Evolutionary conservation across 495 filamentous ascomycete genomes (phyloP).

Genomic region (Lepraria neglecta): DNA sequence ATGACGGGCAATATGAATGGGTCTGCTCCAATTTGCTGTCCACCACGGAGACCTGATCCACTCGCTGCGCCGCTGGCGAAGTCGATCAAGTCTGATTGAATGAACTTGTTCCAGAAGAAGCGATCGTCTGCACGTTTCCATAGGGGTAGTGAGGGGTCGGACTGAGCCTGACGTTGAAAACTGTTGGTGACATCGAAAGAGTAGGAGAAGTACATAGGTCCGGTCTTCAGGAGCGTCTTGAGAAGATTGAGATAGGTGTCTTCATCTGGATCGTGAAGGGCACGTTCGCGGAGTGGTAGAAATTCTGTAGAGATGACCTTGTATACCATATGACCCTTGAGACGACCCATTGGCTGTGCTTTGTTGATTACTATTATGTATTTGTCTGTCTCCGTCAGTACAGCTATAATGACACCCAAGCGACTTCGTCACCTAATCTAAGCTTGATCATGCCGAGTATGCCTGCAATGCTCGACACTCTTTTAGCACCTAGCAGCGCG

Average conservation of each 20-base stretch:
- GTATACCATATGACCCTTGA: slow-evolving; percentile 92
- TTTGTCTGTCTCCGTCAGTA: slow-evolving; percentile 59
- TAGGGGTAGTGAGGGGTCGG: slow-evolving; percentile 60
- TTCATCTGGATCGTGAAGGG: slow-evolving; percentile 86
- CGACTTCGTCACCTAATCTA: slow-evolving; percentile 62
- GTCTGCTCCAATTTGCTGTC: slow-evolving; percentile 69
- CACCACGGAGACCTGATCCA: slow-evolving; percentile 43
- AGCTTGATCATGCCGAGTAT: slow-evolving; percentile 88
- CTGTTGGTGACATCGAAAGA: slow-evolving; percentile 89
- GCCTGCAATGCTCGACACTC: slow-evolving; percentile 87
- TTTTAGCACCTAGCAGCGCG: slow-evolving; percentile 63
- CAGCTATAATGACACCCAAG: neutral
- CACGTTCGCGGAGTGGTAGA: slow-evolving; percentile 85
- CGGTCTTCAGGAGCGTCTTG: slow-evolving; percentile 67
- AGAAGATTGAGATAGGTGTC: slow-evolving; percentile 79
- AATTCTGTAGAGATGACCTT: slow-evolving; percentile 87
- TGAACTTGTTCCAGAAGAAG: slow-evolving; percentile 96
- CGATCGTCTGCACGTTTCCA: slow-evolving; percentile 93
- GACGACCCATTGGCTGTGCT: slow-evolving; percentile 77
- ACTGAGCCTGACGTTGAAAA: slow-evolving; percentile 83
- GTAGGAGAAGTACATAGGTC: slow-evolving; percentile 98
- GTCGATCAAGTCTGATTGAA: slow-evolving; percentile 86
- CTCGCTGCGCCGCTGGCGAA: slow-evolving; percentile 51
- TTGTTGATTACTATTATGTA: slow-evolving; percentile 97
- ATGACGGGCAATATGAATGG: slow-evolving; percentile 93